Evolutionary conservation across 768 basidiomycete genomes (phyloP), one percentile per base, ranked within the genome.

Genomic region (Ramaria sp.): DNA sequence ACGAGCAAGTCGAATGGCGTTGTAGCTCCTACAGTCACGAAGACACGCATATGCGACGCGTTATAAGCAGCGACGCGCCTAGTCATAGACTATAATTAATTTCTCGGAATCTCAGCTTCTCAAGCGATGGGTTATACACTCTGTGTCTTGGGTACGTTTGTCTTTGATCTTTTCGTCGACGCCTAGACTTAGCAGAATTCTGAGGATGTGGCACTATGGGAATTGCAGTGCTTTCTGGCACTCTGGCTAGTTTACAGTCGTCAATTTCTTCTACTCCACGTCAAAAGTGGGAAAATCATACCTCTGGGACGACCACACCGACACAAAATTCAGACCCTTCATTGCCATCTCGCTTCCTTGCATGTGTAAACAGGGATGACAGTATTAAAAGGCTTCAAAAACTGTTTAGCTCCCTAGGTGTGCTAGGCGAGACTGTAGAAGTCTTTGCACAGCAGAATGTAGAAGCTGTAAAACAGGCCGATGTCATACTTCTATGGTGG

Each of bases 161-260:
- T 57, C 41, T 34, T 55, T 48, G 53, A 58, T 32, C 42, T 47
- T 53, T 18, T 3, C 20, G 41, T 56, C 36, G 38, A 24, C 42
- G 12, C 44, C 32, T 58, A 55, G 60, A 34, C 50, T 52, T 53
- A 56, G 52, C 61, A 56, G 59, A 59, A 61, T 58, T 45, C 57
- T 56, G 63, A 85, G 96, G 95, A 75, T 98, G 96, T 68, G 96
- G 96, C 55, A 98, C 95, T 10, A 98, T 99, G 96, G 96, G 96
- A 55, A 71, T 97, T 61, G 93, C 96, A 56, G 78, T 99, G 66
- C 78, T 93, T 48, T 94, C 95, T 22, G 96, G 96, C 43, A 87
- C 97, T 39, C 73, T 96, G 49, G 79, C 84, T 58, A 88, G 88
- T 63, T 79, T 97, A 41, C 78, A 91, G 48, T 64, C 71, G n/a